These are phyloP conservation scores for Sporormia fimetaria DNA, from an alignment of 495 filamentous ascomycete genomes.

Conservation along the genomic window DNA sequence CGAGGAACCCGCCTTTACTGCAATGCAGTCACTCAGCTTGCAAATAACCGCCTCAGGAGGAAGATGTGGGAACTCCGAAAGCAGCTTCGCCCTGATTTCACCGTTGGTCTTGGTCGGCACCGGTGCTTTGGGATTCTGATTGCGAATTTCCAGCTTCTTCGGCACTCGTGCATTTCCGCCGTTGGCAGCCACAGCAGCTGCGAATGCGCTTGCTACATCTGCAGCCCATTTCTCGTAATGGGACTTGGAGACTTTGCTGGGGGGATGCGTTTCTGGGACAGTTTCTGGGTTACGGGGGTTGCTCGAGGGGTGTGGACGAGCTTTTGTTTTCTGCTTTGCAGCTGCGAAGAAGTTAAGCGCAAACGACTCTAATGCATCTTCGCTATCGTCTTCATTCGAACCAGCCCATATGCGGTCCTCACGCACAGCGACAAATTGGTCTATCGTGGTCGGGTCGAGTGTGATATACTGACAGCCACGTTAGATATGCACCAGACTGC, in stretches of 20 bases:
- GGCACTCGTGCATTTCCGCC: not conserved
- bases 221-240: constrained; percentile 14
- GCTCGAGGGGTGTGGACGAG: not conserved
- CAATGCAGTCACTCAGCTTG: constrained; percentile 3
- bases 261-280: not conserved
- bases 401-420: constrained; percentile 17
- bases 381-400: constrained; percentile 19
- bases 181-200: constrained; percentile 5
- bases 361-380: constrained; percentile 18
- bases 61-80: constrained; percentile 16
- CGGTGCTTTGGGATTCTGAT: not conserved
- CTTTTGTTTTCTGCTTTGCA: constrained; percentile 5
- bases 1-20: constrained; percentile 1
- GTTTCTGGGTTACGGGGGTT: not conserved
- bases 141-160: constrained; percentile 13
- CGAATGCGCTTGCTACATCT: constrained; percentile 1
- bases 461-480: constrained; percentile 19
- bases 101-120: not conserved
- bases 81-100: not conserved
- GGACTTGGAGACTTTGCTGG: not conserved
- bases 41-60: constrained; percentile 8
- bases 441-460: constrained; percentile 8
- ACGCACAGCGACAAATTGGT: constrained; percentile 23
- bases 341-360: constrained; percentile 13
- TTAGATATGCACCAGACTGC: not conserved